Conservation (phyloP, 176 grass and related monocot species). For the Melocanna baccifera region DNA sequence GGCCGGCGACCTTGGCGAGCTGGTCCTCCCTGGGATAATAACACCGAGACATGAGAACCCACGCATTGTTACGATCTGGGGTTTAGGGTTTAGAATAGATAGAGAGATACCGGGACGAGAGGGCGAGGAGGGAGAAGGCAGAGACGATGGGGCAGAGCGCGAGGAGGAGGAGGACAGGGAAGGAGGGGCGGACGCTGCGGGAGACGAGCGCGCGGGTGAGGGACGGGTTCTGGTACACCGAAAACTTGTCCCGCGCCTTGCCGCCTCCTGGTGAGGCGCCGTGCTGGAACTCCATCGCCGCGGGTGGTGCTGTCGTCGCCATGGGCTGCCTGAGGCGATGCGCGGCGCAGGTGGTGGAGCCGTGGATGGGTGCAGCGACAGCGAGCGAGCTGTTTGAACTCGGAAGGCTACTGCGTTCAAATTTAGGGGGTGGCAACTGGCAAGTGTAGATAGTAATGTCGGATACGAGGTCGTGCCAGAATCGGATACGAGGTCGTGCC, state of each 20-base stretch:
- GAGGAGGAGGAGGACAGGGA: slow-evolving; percentile 57
- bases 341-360: neutral
- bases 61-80: neutral
- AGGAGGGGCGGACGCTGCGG: slow-evolving; percentile 59
- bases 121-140: slow-evolving; percentile 38
- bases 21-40: slow-evolving; percentile 55
- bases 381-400: slow-evolving; percentile 26
- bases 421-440: neutral
- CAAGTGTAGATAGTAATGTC: no score
- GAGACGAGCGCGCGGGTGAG: slow-evolving; percentile 57
- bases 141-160: slow-evolving; percentile 38
- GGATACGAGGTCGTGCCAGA: neutral
- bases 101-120: slow-evolving; percentile 54
- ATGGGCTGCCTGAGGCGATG: slow-evolving; percentile 3
- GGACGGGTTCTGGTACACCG: slow-evolving; percentile 71
- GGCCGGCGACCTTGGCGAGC: slow-evolving; percentile 35
- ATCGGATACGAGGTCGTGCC: neutral
- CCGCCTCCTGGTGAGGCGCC: neutral
- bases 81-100: slow-evolving; percentile 41
- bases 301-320: neutral
- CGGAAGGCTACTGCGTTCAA: slow-evolving; percentile 8
- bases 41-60: slow-evolving; percentile 6
- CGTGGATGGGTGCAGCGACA: neutral
- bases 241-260: slow-evolving; percentile 71
- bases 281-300: slow-evolving; percentile 34